These are phyloP conservation scores for Scutellaria galericulata DNA, from an alignment of 257 asterid genomes.

Conservation along the genomic window DNA sequence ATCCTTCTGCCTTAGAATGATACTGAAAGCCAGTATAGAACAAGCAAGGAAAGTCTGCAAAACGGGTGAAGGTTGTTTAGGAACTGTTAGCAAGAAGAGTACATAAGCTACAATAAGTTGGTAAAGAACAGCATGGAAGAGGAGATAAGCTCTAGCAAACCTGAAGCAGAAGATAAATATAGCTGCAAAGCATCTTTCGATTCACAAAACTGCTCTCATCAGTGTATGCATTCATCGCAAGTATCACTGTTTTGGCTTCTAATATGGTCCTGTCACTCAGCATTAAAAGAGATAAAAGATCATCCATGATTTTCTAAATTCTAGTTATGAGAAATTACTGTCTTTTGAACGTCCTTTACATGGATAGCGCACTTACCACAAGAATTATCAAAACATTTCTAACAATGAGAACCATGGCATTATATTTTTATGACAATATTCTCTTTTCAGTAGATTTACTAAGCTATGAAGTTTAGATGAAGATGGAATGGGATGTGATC, in stretches of 20 bases:
- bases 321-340: too few species aligned
- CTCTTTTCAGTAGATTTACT: not conserved
- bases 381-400: not conserved
- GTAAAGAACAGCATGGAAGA: not conserved
- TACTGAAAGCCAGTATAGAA: not conserved
- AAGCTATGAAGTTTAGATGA: conserved; percentile 1
- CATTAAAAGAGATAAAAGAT: not conserved
- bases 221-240: conserved; percentile 5
- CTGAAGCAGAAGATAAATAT: not conserved
- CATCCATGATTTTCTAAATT: too few species aligned
- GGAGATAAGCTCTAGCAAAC: not conserved
- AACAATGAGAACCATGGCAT: not conserved
- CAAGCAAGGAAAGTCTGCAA: not conserved
- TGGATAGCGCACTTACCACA: not conserved
- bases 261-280: too few species aligned
- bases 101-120: not conserved
- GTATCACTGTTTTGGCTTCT: not conserved
- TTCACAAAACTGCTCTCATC: not conserved
- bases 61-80: not conserved
- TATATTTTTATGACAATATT: not conserved
- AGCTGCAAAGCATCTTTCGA: not conserved
- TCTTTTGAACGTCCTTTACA: too few species aligned
- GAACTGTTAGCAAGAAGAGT: conserved; percentile 11
- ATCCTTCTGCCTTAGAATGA: conserved; percentile 33
- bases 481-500: not conserved